Conservation (phyloP, 164 flowering plant genomes). For the Tinospora cordifolia region DNA sequence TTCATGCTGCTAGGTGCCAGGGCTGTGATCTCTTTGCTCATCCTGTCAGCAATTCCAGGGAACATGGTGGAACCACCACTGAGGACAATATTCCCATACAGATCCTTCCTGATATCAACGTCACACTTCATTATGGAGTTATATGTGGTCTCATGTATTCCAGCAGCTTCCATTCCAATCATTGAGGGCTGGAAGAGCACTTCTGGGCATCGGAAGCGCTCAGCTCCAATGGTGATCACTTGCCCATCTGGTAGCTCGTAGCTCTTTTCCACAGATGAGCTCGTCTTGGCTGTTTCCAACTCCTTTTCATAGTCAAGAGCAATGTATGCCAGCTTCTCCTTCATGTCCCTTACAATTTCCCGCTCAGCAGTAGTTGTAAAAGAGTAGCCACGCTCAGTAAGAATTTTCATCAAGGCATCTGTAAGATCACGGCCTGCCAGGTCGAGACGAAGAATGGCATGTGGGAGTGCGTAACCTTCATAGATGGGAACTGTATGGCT, state of each 20-base stretch:
- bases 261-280: conserved; percentile 31
- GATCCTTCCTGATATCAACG: conserved; percentile 36
- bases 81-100: conserved; percentile 36
- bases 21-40: conserved; percentile 38
- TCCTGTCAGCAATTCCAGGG: conserved; percentile 34
- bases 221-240: conserved; percentile 34
- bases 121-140: conserved; percentile 38
- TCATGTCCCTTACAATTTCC: conserved; percentile 48
- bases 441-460: conserved; percentile 36
- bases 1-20: conserved; percentile 41
- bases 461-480: conserved; percentile 39
- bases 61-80: conserved; percentile 42
- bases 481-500: conserved; percentile 38
- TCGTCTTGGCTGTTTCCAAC: conserved; percentile 26
- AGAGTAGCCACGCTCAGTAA: conserved; percentile 29
- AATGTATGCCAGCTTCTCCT: conserved; percentile 47
- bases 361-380: conserved; percentile 34
- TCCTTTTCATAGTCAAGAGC: conserved; percentile 34
- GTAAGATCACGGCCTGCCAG: conserved; percentile 34
- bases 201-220: conserved; percentile 36
- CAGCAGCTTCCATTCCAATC: conserved; percentile 39
- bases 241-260: conserved; percentile 34
- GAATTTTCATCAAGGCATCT: conserved; percentile 29
- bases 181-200: conserved; percentile 39
- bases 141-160: conserved; percentile 38